These are phyloP conservation scores for Aspergillus transmontanensis DNA, from an alignment of 2,329 filamentous ascomycete species.

Conservation along the genomic window DNA sequence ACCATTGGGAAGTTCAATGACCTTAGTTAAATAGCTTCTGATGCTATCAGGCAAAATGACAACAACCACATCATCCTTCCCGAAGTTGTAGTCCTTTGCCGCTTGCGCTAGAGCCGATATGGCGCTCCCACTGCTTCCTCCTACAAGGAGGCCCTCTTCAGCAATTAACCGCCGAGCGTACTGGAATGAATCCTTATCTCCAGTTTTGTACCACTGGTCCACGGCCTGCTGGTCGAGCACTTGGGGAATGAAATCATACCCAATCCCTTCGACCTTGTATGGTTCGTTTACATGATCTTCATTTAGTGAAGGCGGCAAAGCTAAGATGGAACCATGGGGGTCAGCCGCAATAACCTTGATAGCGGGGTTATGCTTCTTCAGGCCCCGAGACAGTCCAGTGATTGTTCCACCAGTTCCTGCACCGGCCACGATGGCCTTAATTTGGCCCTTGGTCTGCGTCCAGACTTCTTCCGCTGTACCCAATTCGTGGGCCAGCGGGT, in stretches of 20 bases:
- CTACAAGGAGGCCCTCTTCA: constrained; percentile 91
- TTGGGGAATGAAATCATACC: constrained; percentile 96
- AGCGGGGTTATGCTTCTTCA: constrained; percentile 82
- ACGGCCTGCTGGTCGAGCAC: constrained; percentile 80
- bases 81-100: constrained; percentile 73
- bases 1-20: constrained; percentile 27
- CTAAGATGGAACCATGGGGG: constrained; percentile 87
- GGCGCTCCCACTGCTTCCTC: constrained; percentile 90
- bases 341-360: constrained; percentile 92
- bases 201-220: constrained; percentile 98
- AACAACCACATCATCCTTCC: constrained; percentile 83
- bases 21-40: constrained; percentile 92
- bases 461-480: constrained; percentile 97
- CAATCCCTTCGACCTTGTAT: constrained; percentile 98
- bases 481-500: constrained; percentile 88
- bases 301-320: constrained; percentile 78
- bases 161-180: constrained; percentile 88
- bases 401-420: constrained; percentile 96
- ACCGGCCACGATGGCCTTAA: constrained; percentile 84
- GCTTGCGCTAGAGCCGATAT: constrained; percentile 80
- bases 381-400: constrained; percentile 79
- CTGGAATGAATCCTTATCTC: constrained; percentile 86
- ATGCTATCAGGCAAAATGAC: constrained; percentile 95
- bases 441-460: constrained; percentile 80
- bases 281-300: constrained; percentile 75